A percentile compares a stretch with the other conserved stretches of the same genome.
These are phyloP conservation scores for Apiotrichum gracile DNA, from an alignment of 1,284 basidiomycete genomes.

Conservation along the genomic window DNA sequence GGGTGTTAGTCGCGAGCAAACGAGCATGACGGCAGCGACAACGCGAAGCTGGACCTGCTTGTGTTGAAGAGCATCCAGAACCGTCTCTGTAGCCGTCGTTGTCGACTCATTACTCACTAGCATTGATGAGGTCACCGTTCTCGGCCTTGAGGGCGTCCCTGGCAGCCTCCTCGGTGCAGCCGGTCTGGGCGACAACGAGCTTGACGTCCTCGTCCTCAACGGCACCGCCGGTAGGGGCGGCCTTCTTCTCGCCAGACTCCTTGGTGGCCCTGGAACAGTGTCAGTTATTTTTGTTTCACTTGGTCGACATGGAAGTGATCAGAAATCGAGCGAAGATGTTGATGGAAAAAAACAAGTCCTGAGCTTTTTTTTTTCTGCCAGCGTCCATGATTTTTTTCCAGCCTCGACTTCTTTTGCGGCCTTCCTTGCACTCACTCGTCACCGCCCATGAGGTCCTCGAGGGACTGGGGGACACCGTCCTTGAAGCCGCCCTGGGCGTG, in stretches of 20 bases:
- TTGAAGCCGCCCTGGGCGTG: slow-evolving; percentile 46
- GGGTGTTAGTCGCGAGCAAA: not conserved
- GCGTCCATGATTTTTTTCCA: not conserved
- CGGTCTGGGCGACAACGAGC: slow-evolving; percentile 77
- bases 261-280: slow-evolving; percentile 58
- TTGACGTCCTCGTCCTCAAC: slow-evolving; percentile 92
- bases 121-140: slow-evolving; percentile 87
- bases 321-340: not conserved
- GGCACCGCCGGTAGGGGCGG: slow-evolving; percentile 53
- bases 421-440: slow-evolving; percentile 52
- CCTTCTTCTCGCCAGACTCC: slow-evolving; percentile 50
- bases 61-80: too few relatives aligned
- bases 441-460: slow-evolving; percentile 54
- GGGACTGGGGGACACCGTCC: slow-evolving; percentile 54
- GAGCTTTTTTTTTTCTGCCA: not conserved
- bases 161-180: slow-evolving; percentile 79
- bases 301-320: too few relatives aligned
- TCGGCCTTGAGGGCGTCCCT: slow-evolving; percentile 82
- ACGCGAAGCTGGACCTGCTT: too few relatives aligned
- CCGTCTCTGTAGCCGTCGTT: too few relatives aligned
- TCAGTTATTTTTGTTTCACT: not conserved
- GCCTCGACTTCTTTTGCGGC: not conserved
- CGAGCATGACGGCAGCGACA: too few relatives aligned
- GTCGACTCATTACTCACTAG: too few relatives aligned
- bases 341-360: not conserved